Evolutionary conservation across 2,329 filamentous ascomycete species (phyloP).

Genomic region (Phyllosticta citrichinensis): DNA sequence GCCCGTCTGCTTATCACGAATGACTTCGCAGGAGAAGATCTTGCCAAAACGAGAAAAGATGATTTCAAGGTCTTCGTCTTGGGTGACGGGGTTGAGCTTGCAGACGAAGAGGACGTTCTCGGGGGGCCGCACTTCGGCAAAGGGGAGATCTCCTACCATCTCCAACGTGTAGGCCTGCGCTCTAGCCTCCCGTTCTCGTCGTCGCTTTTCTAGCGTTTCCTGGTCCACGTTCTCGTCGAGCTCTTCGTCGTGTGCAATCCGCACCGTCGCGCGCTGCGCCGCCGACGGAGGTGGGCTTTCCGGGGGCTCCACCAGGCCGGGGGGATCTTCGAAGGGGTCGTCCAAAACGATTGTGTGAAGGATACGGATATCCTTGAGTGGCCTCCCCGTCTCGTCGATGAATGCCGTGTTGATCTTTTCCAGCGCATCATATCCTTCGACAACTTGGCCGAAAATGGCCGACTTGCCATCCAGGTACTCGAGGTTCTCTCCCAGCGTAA

Average conservation of each 20-base stretch:
- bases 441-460: constrained; percentile 90
- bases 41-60: constrained; percentile 96
- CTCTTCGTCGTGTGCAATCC: constrained; percentile 82
- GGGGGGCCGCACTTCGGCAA: constrained; percentile 92
- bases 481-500: constrained; percentile 80
- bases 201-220: constrained; percentile 65
- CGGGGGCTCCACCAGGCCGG: constrained; percentile 64
- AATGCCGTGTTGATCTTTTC: constrained; percentile 91
- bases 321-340: constrained; percentile 79
- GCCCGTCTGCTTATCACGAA: constrained; percentile 83
- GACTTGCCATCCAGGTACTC: constrained; percentile 88
- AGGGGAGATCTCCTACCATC: constrained; percentile 95
- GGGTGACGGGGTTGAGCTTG: constrained; percentile 94
- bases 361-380: constrained; percentile 88
- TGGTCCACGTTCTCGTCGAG: constrained; percentile 71
- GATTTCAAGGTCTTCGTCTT: constrained; percentile 85
- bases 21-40: constrained; percentile 91
- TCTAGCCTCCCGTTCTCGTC: constrained; percentile 80
- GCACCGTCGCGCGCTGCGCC: constrained; percentile 79
- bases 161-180: constrained; percentile 92
- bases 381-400: constrained; percentile 73
- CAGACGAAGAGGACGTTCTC: constrained; percentile 98
- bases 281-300: constrained; percentile 72
- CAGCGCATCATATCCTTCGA: constrained; percentile 87
- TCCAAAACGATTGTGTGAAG: constrained; percentile 87